phyloP scores from a whole-genome alignment of 75 land plant genomes.

The Cupressus sempervirens region DNA sequence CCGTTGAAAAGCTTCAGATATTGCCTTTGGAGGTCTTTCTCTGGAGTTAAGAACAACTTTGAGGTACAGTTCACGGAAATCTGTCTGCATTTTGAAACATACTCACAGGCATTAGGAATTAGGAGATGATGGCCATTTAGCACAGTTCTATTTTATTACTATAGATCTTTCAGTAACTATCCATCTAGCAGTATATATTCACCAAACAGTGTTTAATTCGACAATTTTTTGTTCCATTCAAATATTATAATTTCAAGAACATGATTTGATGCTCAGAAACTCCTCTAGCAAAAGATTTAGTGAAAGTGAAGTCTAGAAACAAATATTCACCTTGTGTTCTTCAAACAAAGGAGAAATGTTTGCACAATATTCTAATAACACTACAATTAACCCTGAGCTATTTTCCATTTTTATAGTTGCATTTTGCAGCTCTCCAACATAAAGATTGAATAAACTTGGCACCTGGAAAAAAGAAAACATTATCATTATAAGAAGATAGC shows the following conservation, averaged over 20 bases:
- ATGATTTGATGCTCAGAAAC: not conserved
- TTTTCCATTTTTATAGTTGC: constrained; percentile 48
- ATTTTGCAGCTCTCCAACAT: constrained; percentile 65
- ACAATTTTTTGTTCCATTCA: not conserved
- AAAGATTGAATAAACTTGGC: constrained; percentile 40
- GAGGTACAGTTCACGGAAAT: constrained; percentile 82
- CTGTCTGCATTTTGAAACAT: constrained; percentile 44
- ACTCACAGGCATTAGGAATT: not conserved
- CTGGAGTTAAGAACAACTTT: constrained; percentile 68
- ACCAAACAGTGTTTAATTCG: too few relatives aligned
- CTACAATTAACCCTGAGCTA: constrained; percentile 44
- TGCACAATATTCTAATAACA: constrained; percentile 58
- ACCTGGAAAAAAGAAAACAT: constrained; percentile 40
- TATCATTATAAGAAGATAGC: not conserved
- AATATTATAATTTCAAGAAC: not conserved
- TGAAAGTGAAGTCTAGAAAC: not conserved
- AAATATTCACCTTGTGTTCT: constrained; percentile 50
- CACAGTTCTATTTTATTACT: not conserved
- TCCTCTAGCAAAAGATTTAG: not conserved
- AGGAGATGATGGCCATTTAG: constrained; percentile 5
- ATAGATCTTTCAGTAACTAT: not conserved
- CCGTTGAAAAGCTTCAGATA: constrained; percentile 70
- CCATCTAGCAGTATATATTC: not conserved
- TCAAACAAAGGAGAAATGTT: constrained; percentile 38
- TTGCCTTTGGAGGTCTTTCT: constrained; percentile 71